Percentiles rank a stretch among this genome's conserved stretches.
phyloP scores from a whole-genome alignment of 1,284 basidiomycete genomes.

The Jaminaea rosea region DNA sequence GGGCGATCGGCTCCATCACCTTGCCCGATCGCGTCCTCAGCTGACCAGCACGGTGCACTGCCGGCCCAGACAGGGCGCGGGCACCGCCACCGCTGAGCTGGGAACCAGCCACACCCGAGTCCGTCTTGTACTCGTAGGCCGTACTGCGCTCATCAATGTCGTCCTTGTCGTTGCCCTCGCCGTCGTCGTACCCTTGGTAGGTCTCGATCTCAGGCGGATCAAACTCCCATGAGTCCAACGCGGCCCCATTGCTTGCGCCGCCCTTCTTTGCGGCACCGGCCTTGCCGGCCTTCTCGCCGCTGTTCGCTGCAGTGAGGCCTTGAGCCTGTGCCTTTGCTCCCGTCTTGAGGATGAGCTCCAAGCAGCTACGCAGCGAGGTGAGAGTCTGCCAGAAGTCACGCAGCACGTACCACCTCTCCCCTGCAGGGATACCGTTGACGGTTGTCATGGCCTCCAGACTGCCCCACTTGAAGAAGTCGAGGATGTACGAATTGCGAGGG shows the following conservation, averaged over 20 bases:
- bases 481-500: slow-evolving; percentile 55
- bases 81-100: neutral
- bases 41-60: neutral
- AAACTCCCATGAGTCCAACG: neutral
- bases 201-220: no score
- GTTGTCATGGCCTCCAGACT: slow-evolving; percentile 51
- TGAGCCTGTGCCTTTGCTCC: neutral
- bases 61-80: neutral
- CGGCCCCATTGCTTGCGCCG: neutral
- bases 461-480: slow-evolving; percentile 62
- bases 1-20: neutral
- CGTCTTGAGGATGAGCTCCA: slow-evolving; percentile 1
- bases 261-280: neutral
- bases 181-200: no score
- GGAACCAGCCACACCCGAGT: neutral
- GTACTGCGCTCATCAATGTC: no score
- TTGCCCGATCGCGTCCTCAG: neutral
- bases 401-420: neutral
- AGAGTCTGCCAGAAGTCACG: neutral
- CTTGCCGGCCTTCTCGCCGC: no score
- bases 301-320: no score
- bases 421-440: slow-evolving; percentile 4
- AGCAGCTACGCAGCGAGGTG: neutral
- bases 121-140: no score
- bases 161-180: neutral